Percentiles rank a stretch among this genome's conserved stretches.
Evolutionary conservation across 2,329 filamentous ascomycete species (phyloP).

Genomic region (Microdochium bolleyi): DNA sequence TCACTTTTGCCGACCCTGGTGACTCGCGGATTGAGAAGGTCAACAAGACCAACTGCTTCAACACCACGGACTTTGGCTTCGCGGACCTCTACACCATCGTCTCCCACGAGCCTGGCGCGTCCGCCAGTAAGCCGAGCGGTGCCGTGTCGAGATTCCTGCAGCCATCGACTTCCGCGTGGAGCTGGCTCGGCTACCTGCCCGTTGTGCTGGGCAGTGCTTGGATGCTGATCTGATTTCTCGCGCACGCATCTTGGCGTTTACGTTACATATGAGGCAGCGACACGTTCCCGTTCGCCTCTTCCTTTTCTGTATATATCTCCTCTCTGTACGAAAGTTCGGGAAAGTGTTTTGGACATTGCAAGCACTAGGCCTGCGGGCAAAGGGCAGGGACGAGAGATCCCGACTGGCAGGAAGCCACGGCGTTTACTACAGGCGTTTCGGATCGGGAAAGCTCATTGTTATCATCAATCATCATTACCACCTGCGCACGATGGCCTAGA

Average conservation of each 20-base stretch:
- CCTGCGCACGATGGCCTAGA: no score
- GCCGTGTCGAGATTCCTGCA: constrained; percentile 14
- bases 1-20: constrained; percentile 52
- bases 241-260: background rate
- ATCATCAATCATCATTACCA: no score
- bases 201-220: constrained; percentile 28
- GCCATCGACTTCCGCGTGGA: constrained; percentile 13
- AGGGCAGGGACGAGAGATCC: no score
- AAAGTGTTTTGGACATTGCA: no score
- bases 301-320: no score
- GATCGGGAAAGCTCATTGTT: no score
- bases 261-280: no score
- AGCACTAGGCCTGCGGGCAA: no score
- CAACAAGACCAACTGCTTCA: constrained; percentile 80
- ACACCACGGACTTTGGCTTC: constrained; percentile 71
- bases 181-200: constrained; percentile 31
- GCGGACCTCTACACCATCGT: constrained; percentile 67
- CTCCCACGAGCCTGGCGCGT: constrained; percentile 31
- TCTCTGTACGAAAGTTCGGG: no score
- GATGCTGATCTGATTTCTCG: constrained; percentile 24
- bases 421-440: no score
- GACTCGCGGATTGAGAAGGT: constrained; percentile 62
- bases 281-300: no score
- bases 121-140: constrained; percentile 22
- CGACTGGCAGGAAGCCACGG: no score